phyloP scores from a whole-genome alignment of 1,284 basidiomycete genomes.

The Leccinum pallidistipes region DNA sequence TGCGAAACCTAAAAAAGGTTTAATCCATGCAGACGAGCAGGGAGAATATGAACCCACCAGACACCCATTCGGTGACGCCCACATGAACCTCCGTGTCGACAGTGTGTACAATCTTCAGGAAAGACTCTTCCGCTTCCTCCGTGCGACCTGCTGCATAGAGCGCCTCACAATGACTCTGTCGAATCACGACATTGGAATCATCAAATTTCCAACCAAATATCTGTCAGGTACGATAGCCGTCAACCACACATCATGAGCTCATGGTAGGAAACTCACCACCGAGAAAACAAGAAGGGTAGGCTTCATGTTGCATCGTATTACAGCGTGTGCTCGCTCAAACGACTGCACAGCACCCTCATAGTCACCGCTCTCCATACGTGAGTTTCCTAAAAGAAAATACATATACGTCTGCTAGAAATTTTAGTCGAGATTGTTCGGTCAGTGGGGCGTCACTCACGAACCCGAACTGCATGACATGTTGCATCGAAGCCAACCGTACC shows the following conservation, averaged over 20 bases:
- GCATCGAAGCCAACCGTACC: background rate
- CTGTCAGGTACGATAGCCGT: background rate
- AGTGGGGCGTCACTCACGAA: too few species aligned
- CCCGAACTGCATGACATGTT: background rate
- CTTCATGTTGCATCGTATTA: too few species aligned
- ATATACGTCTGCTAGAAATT: background rate
- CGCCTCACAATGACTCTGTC: background rate
- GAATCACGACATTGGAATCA: background rate
- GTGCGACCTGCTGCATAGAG: background rate
- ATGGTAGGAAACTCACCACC: background rate
- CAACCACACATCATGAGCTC: background rate
- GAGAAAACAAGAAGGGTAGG: background rate
- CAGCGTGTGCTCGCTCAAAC: background rate
- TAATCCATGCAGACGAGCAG: background rate
- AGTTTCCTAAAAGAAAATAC: background rate
- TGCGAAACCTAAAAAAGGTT: background rate
- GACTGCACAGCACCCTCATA: background rate
- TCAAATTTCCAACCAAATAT: slow-evolving; percentile 8
- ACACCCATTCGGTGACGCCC: background rate
- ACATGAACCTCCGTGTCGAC: background rate
- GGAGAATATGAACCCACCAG: background rate
- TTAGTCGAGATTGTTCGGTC: background rate
- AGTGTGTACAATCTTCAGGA: background rate
- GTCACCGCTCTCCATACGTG: background rate
- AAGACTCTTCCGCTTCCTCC: background rate